Percentiles rank a stretch among this genome's conserved stretches.
These are phyloP conservation scores for Biancaea sappan DNA, from an alignment of 306 rosid genomes.

Conservation along the genomic window DNA sequence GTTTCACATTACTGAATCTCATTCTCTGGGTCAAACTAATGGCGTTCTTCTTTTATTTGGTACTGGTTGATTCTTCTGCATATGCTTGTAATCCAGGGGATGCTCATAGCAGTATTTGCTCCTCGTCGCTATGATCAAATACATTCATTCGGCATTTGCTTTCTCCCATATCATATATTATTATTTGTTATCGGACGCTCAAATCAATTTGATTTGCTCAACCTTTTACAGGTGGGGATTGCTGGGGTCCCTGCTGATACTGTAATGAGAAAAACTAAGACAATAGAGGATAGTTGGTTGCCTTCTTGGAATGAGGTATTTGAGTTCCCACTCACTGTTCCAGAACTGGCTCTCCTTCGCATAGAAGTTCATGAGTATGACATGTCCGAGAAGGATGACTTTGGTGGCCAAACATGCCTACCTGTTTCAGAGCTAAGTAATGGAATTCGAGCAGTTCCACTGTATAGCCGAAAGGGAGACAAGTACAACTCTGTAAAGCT, in stretches of 20 bases:
- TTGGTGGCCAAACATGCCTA: conserved; percentile 90
- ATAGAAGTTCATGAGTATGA: conserved; percentile 96
- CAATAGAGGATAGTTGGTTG: conserved; percentile 86
- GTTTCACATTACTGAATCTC: neutral
- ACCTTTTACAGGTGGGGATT: conserved; percentile 74
- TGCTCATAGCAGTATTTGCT: conserved; percentile 9
- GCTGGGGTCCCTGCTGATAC: conserved; percentile 90
- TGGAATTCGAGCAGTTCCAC: conserved; percentile 83
- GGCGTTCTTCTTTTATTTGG: conserved; percentile 6
- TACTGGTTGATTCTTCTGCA: neutral
- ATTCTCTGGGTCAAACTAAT: neutral
- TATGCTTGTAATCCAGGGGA: neutral
- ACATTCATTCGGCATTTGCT: neutral
- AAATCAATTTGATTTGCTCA: conserved; percentile 8
- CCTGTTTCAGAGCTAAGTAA: conserved; percentile 73
- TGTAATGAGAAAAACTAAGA: conserved; percentile 71
- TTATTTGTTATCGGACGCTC: neutral
- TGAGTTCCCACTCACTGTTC: conserved; percentile 76
- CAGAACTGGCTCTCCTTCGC: conserved; percentile 86
- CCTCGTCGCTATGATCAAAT: conserved; percentile 3
- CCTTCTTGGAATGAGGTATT: conserved; percentile 85
- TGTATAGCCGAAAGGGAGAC: conserved; percentile 65
- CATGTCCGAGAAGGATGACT: conserved; percentile 97
- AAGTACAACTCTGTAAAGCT: conserved; percentile 81
- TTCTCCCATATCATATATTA: conserved; percentile 1